phyloP scores from a whole-genome alignment of 345 rosid species.

The Noccaea caerulescens region DNA sequence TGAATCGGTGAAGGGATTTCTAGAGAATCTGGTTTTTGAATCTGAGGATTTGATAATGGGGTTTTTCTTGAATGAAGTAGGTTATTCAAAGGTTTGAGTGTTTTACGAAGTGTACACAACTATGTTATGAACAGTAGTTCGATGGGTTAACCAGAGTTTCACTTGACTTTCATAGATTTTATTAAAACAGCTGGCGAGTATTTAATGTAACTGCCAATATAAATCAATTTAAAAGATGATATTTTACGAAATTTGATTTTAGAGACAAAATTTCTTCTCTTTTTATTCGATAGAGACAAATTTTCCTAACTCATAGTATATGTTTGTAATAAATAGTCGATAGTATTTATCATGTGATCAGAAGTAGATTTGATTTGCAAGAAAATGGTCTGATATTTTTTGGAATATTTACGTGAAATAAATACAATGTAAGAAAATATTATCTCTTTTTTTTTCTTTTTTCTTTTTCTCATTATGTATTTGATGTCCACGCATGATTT shows the following conservation, averaged over 20 bases:
- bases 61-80: neutral
- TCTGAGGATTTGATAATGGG: neutral
- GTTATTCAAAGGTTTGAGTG: neutral
- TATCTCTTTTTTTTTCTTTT: neutral
- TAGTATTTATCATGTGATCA: too few species aligned
- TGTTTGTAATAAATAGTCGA: too few species aligned
- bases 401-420: too few species aligned
- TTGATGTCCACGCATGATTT: slow-evolving; percentile 2
- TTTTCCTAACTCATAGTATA: neutral
- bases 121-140: neutral
- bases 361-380: too few species aligned
- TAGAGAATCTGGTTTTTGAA: neutral
- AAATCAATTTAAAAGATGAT: neutral
- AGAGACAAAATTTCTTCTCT: neutral
- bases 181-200: slow-evolving; percentile 2
- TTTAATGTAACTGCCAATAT: neutral
- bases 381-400: neutral
- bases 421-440: too few species aligned
- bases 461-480: neutral
- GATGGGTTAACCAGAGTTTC: slow-evolving; percentile 17
- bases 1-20: neutral
- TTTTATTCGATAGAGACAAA: too few species aligned
- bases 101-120: slow-evolving; percentile 21
- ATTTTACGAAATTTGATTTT: neutral
- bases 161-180: slow-evolving; percentile 6